phyloP scores from a whole-genome alignment of 768 basidiomycete genomes.

The Hypholoma fasciculare region DNA sequence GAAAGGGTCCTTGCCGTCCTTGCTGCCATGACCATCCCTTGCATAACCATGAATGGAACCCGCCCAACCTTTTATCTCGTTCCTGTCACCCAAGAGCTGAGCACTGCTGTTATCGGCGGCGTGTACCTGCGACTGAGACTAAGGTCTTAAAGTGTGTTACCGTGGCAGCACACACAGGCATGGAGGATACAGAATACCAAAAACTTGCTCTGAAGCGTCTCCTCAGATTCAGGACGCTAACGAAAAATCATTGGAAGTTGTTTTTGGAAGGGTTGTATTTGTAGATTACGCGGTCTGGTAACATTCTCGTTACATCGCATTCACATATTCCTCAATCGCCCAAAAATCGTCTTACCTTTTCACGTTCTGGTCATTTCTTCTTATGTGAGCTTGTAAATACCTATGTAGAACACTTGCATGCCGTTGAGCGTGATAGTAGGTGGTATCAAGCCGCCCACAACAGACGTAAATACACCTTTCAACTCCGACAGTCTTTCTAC shows the following conservation, averaged over 20 bases:
- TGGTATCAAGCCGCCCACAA: background rate
- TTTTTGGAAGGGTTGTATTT: background rate
- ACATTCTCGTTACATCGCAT: background rate
- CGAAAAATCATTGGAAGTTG: background rate
- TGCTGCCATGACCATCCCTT: no score
- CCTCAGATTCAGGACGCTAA: background rate
- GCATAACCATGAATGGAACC: no score
- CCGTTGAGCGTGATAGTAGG: no score
- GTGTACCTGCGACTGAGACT: no score
- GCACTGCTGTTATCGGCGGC: no score
- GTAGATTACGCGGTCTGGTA: background rate
- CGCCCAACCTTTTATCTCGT: no score
- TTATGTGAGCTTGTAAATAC: no score
- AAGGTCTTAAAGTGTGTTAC: no score
- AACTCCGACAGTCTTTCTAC: slow-evolving; percentile 15
- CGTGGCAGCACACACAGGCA: background rate
- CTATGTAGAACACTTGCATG: no score
- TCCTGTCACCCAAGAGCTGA: no score
- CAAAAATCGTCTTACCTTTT: no score
- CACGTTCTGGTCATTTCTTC: background rate
- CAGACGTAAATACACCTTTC: slow-evolving; percentile 10
- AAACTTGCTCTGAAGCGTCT: background rate
- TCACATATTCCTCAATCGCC: no score
- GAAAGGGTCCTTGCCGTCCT: background rate
- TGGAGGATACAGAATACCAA: background rate